Evolutionary conservation across 1,284 basidiomycete genomes (phyloP).

Genomic region (Cystobasidium sp.): DNA sequence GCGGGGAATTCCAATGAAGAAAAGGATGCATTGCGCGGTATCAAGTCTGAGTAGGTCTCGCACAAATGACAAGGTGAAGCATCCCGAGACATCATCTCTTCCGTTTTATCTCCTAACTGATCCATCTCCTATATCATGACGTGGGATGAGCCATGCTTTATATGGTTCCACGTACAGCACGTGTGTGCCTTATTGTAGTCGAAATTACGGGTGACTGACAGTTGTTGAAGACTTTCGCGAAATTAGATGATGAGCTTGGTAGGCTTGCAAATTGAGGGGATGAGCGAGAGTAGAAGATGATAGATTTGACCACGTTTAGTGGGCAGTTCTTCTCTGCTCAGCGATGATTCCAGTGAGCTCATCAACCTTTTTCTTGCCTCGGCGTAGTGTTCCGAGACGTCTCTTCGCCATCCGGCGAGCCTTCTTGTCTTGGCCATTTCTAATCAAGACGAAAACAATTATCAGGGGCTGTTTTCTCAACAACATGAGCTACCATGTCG

Average conservation of each 20-base stretch:
- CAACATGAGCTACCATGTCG: background rate
- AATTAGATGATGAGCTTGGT: background rate
- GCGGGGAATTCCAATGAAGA: background rate
- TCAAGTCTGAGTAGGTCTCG: background rate
- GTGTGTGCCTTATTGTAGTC: too few relatives aligned
- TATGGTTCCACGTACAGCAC: too few relatives aligned
- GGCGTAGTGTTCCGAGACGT: conserved; percentile 84
- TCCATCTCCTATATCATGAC: too few relatives aligned
- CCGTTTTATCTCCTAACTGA: background rate
- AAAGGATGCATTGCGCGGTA: background rate
- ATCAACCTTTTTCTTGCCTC: conserved; percentile 96
- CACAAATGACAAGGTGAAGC: background rate
- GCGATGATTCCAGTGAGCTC: conserved; percentile 83
- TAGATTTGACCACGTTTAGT: conserved; percentile 11
- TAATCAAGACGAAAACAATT: background rate
- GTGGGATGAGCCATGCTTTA: too few relatives aligned
- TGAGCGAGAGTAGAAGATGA: background rate
- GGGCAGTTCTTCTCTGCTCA: conserved; percentile 43
- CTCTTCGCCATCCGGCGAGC: conserved; percentile 97
- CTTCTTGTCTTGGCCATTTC: conserved; percentile 81
- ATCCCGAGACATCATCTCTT: background rate
- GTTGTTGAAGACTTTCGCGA: background rate
- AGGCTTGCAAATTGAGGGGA: background rate
- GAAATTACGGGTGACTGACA: too few relatives aligned
- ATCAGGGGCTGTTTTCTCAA: background rate